These are phyloP conservation scores for Triglochin maritima DNA, from an alignment of 106 monocot genomes.

Conservation along the genomic window DNA sequence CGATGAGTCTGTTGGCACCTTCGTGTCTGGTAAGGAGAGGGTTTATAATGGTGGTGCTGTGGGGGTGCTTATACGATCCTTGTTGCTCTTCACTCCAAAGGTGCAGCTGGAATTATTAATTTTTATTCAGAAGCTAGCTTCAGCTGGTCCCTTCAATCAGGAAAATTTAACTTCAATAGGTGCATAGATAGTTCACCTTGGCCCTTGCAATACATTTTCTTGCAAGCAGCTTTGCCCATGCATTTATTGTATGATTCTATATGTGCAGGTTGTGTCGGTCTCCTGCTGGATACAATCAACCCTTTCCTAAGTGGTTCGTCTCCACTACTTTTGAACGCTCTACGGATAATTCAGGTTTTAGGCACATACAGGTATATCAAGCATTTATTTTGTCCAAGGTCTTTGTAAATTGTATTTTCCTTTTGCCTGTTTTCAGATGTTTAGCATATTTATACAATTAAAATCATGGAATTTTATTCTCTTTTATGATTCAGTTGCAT, in stretches of 20 bases:
- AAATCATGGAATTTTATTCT: background rate
- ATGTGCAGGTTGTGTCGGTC: conserved; percentile 76
- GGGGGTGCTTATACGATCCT: conserved; percentile 68
- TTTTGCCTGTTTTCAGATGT: background rate
- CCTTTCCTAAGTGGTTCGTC: conserved; percentile 72
- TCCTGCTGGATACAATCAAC: conserved; percentile 74
- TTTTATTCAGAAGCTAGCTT: conserved; percentile 80
- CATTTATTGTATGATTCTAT: conserved; percentile 7
- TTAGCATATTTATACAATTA: background rate
- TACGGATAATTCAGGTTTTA: conserved; percentile 79
- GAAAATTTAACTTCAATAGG: conserved; percentile 93
- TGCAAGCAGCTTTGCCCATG: background rate
- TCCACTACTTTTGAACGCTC: conserved; percentile 67
- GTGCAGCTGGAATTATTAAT: conserved; percentile 77
- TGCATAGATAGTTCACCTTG: conserved; percentile 9
- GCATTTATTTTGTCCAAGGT: background rate
- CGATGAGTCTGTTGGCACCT: conserved; percentile 23
- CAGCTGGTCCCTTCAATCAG: conserved; percentile 77
- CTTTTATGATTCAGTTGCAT: background rate
- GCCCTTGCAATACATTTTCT: conserved; percentile 1
- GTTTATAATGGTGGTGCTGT: conserved; percentile 88
- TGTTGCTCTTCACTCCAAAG: conserved; percentile 83
- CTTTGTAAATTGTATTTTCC: conserved; percentile 1
- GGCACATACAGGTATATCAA: conserved; percentile 78
- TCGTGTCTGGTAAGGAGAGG: conserved; percentile 41